Evolutionary conservation across 2,329 filamentous ascomycete genomes (phyloP).

Genomic region (Neodidymelliopsis sp.): DNA sequence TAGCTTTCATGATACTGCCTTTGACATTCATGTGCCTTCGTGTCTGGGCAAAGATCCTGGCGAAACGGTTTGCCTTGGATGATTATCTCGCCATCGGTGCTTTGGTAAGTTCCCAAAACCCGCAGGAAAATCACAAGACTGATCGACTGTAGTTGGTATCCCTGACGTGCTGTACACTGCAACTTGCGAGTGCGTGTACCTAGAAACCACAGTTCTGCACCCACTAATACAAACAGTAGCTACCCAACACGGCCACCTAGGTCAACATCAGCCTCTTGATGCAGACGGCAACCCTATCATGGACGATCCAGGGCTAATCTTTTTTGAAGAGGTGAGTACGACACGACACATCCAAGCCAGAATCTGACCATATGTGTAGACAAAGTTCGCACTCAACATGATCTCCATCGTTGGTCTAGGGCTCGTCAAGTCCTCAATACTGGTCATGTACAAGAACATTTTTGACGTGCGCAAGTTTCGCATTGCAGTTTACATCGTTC

Average conservation of each 20-base stretch:
- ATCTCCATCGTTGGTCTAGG: slow-evolving; percentile 36
- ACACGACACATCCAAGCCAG: neutral
- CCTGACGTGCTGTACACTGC: slow-evolving; percentile 29
- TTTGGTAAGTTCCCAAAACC: slow-evolving; percentile 28
- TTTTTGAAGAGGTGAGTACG: slow-evolving; percentile 29
- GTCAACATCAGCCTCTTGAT: slow-evolving; percentile 31
- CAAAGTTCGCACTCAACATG: slow-evolving; percentile 38
- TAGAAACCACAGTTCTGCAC: neutral
- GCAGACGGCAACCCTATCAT: slow-evolving; percentile 27
- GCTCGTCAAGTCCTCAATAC: slow-evolving; percentile 40
- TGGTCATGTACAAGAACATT: slow-evolving; percentile 41
- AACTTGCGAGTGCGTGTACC: slow-evolving; percentile 26
- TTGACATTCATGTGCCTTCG: slow-evolving; percentile 27
- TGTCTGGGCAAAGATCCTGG: slow-evolving; percentile 30
- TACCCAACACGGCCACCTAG: slow-evolving; percentile 31
- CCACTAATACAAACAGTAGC: slow-evolving; percentile 14
- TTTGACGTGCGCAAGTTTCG: slow-evolving; percentile 32
- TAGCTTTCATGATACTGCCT: slow-evolving; percentile 31
- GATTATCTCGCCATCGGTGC: slow-evolving; percentile 33
- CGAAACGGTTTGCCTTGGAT: slow-evolving; percentile 31
- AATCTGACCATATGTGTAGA: slow-evolving; percentile 18
- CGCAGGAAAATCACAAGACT: no score
- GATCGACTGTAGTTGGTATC: slow-evolving; percentile 23
- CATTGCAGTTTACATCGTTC: slow-evolving; percentile 29
- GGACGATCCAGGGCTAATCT: slow-evolving; percentile 34